Conservation (phyloP, 768 basidiomycete species). For the Panus rudis region DNA sequence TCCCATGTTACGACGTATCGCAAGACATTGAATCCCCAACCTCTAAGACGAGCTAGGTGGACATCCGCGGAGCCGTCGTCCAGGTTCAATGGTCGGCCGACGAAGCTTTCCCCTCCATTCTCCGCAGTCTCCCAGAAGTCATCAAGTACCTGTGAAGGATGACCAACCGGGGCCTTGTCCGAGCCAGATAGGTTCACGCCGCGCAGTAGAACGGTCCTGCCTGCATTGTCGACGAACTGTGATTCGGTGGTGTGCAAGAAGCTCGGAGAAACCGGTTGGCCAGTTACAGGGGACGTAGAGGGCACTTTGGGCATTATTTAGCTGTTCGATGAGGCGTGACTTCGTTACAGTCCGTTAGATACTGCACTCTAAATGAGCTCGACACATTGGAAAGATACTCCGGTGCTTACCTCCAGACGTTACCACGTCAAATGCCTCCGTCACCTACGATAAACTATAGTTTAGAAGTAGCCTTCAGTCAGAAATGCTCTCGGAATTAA, state of each 20-base stretch:
- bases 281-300: conserved; percentile 51
- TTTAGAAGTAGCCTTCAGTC: too few species aligned
- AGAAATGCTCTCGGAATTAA: too few species aligned
- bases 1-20: conserved; percentile 92
- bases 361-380: too few species aligned
- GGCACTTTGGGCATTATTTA: conserved; percentile 61
- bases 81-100: conserved; percentile 72
- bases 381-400: too few species aligned
- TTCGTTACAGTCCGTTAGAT: too few species aligned
- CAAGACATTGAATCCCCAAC: conserved; percentile 92
- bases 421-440: too few species aligned
- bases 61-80: conserved; percentile 83
- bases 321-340: too few species aligned
- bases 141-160: conserved; percentile 60
- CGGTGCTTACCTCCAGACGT: too few species aligned
- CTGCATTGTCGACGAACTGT: conserved; percentile 66
- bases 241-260: conserved; percentile 62
- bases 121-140: conserved; percentile 83
- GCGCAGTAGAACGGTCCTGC: conserved; percentile 75
- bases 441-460: too few species aligned
- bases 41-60: conserved; percentile 76
- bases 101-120: conserved; percentile 59
- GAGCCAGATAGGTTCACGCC: conserved; percentile 95
- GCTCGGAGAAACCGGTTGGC: conserved; percentile 35
- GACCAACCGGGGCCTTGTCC: conserved; percentile 72